Base-by-base conservation (phyloP, 2,329 filamentous ascomycete species). In the Knoxdaviesia proteae region DNA sequence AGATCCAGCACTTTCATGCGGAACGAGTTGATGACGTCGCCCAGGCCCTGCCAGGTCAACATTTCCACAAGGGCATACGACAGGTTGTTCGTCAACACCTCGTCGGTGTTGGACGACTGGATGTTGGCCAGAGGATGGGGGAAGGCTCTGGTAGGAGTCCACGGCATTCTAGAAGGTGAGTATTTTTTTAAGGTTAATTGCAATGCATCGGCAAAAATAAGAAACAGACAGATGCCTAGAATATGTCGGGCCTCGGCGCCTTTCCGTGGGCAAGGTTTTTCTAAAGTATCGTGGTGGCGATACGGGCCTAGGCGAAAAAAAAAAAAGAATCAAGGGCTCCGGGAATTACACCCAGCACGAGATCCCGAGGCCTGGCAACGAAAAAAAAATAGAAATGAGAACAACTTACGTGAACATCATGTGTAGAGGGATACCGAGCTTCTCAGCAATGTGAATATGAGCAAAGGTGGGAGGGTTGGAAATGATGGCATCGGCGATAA, bases 21-120 rank as follows among this genome's bases (percentile, higher is more conserved):
- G 53, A 94, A 94, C 7, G 77, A 71, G 54, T 96, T 94, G 54
- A 94, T 88, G 5, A 94, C 66, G 57, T 94, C 87, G 35, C 87
- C 87, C 4, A 94, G 62, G 0, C 84, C 86, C 58, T 94, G 84
- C 84, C 84, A 93, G 7, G 86, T 87, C 68, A 94, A 75, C 71
- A 92, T 83, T 50, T 94, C 86, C 2, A 93, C 80, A 20, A 93
- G 63, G 0, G 79, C 76, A 52, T 93, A 94, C 0, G 80, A 82
- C 44, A 92, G 67, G 53, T 83, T 88, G 51, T 90, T 93, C 1
- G 82, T 80, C 45, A 84, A 68, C n/a, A 72, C 72, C 5, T 74
- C 67, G 51, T 90, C 83, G 1, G 80, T 79, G 50, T 84, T 84
- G 0, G 77, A 74, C 1, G 74, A 75, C 47, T 82, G 71, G 44